Evolutionary conservation across 1,139 yeast genomes (phyloP), one percentile per base, ranked within the genome.

Genomic region (Geotrichum fermentans): DNA sequence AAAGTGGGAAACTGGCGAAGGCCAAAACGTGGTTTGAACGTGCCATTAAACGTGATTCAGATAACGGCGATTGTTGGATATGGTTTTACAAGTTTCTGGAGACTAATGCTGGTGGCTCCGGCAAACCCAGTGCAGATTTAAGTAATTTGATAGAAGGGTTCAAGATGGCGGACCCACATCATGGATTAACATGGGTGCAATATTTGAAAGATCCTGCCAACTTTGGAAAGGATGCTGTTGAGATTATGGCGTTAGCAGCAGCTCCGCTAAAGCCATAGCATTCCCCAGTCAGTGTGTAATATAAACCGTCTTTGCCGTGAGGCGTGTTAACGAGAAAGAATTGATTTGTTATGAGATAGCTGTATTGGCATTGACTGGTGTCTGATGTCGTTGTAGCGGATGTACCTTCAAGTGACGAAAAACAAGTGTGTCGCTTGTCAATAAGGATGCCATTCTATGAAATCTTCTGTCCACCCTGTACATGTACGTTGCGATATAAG

Each of bases 1-100:
- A 69, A 2, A 86, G 80, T 32, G 83, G 85, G 0, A 86, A 85
- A 57, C 66, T 73, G 36, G 66, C 75, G 1, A 82, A 82, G 56
- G 89, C 95, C 0, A 71, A 72, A 50, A 73, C 80, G 14, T 90
- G 96, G 92, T 78, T 89, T 56, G 83, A 83, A 42, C 73, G 89
- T 46, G 83, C 94, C 2, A 61, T 81, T 17, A 71, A 70, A 33
- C 70, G 72, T n/a, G 80, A 82, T 52, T 64, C 70, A 0, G 69
- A 66, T 14, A 75, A 73, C 61, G 97, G 96, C 2, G 97, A 90
- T 63, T 66, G 74, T 4, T 89, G 95, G 88, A 78, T 79, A 0
- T 83, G 90, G 85, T 65, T 74, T 45, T 78, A 76, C 60, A 72
- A 74, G 38, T 80, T 72, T 53, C 51, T 69, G 40, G 49, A 40